Percentiles rank a stretch among this genome's conserved stretches.
Conservation (phyloP, 352 stramenopile species). For the Pythium sukuiense region DNA sequence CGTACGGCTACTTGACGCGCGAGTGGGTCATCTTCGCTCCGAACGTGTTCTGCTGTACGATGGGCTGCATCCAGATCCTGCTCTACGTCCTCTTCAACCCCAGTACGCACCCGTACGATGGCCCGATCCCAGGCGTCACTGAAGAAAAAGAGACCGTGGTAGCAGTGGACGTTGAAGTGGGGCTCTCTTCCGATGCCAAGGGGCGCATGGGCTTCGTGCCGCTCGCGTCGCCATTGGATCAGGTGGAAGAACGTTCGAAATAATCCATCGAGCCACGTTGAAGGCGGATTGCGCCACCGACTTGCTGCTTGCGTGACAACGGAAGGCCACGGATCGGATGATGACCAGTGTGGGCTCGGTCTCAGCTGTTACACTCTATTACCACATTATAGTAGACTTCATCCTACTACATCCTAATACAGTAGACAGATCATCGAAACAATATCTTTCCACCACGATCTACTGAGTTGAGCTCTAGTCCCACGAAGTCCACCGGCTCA, state of each 20-base stretch:
- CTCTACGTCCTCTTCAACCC: constrained; percentile 52
- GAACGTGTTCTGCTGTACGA: constrained; percentile 40
- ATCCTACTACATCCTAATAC: background rate
- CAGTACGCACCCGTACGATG: constrained; percentile 38
- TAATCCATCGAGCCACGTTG: background rate
- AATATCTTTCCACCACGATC: background rate
- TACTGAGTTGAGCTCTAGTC: background rate
- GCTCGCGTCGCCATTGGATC: constrained; percentile 1
- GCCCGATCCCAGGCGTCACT: background rate
- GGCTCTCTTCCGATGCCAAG: background rate
- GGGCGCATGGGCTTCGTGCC: constrained; percentile 3
- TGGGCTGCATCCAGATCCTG: constrained; percentile 38
- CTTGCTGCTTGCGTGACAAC: background rate
- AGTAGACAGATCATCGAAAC: background rate
- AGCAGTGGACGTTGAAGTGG: background rate
- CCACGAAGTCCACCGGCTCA: background rate
- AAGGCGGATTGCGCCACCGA: constrained; percentile 1
- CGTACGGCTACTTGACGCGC: constrained; percentile 36
- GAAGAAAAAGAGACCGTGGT: background rate
- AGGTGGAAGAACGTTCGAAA: background rate
- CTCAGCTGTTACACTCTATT: background rate
- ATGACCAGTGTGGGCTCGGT: background rate
- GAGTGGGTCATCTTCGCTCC: constrained; percentile 57
- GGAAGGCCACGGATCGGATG: background rate
- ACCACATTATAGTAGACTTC: background rate